phyloP scores from a whole-genome alignment of 2,329 filamentous ascomycete species.

The Xylariaceae sp. region DNA sequence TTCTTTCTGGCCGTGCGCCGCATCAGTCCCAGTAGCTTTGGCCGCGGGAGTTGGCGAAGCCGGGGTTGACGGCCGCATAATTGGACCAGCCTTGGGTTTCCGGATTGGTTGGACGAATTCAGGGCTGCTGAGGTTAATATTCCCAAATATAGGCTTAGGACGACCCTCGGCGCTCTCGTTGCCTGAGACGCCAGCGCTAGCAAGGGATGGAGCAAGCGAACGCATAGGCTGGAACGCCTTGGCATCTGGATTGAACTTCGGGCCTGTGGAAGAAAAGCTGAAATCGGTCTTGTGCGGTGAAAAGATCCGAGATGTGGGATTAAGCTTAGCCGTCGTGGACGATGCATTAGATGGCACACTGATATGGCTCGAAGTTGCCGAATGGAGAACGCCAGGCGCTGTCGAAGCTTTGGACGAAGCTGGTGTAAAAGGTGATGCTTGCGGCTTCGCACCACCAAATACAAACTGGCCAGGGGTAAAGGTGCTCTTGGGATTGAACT shows the following conservation, averaged over 20 bases:
- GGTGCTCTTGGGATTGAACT: constrained; percentile 56
- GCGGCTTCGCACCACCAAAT: constrained; percentile 38
- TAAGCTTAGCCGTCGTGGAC: constrained; percentile 49
- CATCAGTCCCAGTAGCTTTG: constrained; percentile 23
- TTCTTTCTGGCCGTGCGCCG: constrained; percentile 45
- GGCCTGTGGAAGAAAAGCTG: constrained; percentile 54
- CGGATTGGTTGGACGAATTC: constrained; percentile 62
- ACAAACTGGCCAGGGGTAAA: constrained; percentile 49
- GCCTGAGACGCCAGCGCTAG: constrained; percentile 41
- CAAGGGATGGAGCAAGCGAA: constrained; percentile 42
- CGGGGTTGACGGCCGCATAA: constrained; percentile 59
- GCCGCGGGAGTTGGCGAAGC: constrained; percentile 28
- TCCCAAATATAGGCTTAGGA: constrained; percentile 59
- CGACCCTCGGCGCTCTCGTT: constrained; percentile 39
- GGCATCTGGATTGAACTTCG: constrained; percentile 69
- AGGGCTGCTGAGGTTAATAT: constrained; percentile 56
- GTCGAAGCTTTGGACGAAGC: constrained; percentile 40
- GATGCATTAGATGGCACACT: constrained; percentile 37
- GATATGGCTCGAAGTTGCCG: constrained; percentile 37
- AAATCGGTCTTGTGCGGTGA: constrained; percentile 57
- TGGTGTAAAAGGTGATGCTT: constrained; percentile 41
- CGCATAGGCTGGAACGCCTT: constrained; percentile 65
- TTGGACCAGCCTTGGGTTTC: constrained; percentile 78
- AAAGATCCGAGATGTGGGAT: constrained; percentile 65
- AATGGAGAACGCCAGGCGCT: constrained; percentile 32